Conservation (phyloP, 345 rosid genomes). For the Populus tremula region DNA sequence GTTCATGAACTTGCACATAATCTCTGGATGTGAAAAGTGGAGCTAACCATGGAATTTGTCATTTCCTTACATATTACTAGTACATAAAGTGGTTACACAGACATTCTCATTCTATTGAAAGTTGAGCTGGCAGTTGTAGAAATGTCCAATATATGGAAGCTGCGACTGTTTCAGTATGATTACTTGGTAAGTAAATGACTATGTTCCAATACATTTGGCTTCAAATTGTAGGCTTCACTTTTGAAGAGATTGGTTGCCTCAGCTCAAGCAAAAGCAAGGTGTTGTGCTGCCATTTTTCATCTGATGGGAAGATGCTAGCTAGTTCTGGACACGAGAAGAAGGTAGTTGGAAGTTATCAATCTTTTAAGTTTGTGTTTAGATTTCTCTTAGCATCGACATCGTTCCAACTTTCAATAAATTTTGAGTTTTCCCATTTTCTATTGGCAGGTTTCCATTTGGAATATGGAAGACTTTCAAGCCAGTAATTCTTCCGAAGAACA, state of each 20-base stretch:
- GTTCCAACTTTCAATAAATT: background rate
- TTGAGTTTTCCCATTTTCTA: conserved; percentile 2
- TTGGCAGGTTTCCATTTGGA: conserved; percentile 31
- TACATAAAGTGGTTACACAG: background rate
- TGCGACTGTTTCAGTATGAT: background rate
- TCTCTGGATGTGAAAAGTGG: background rate
- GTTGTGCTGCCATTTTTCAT: conserved; percentile 29
- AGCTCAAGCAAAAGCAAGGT: conserved; percentile 25
- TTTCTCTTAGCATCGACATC: background rate
- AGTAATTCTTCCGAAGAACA: conserved; percentile 15
- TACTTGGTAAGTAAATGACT: background rate
- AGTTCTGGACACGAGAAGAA: conserved; percentile 33
- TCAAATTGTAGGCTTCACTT: conserved; percentile 22
- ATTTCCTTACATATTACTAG: background rate
- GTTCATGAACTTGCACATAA: background rate
- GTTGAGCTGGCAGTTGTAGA: background rate
- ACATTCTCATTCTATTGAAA: background rate
- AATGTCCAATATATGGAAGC: background rate
- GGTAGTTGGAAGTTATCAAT: conserved; percentile 14
- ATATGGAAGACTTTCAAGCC: conserved; percentile 20
- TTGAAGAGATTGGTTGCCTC: conserved; percentile 29
- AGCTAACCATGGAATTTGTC: background rate
- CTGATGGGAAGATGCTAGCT: conserved; percentile 29
- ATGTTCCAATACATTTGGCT: background rate
- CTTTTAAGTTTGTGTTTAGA: conserved; percentile 4